Evolutionary conservation across 352 stramenopile species (phyloP).

Genomic region (Pythium coloratum): DNA sequence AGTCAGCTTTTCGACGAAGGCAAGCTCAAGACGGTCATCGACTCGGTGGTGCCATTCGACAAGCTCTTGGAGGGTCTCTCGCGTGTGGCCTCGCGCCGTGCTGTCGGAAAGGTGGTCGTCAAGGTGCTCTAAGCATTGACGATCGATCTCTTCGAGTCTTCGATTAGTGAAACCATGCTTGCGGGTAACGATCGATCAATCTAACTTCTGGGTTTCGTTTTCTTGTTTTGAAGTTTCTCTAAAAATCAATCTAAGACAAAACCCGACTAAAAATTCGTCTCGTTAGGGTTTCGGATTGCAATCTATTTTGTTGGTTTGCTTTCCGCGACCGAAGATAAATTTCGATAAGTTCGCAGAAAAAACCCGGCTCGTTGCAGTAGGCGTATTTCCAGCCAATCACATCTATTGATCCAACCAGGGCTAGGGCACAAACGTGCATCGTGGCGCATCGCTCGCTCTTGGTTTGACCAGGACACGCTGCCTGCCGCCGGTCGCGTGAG

Average conservation of each 20-base stretch:
- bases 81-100: slow-evolving; percentile 42
- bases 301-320: neutral
- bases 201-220: too few relatives aligned
- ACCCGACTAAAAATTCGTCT: neutral
- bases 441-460: slow-evolving; percentile 18
- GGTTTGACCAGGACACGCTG: slow-evolving; percentile 28
- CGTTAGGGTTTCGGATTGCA: neutral
- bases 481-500: neutral
- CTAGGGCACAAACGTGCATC: slow-evolving; percentile 1
- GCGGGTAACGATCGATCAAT: too few relatives aligned
- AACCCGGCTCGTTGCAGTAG: neutral
- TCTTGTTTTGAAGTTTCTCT: too few relatives aligned
- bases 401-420: slow-evolving; percentile 6
- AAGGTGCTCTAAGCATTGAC: slow-evolving; percentile 2
- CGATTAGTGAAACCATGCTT: too few relatives aligned
- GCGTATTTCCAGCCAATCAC: slow-evolving; percentile 13
- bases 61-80: slow-evolving; percentile 38
- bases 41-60: slow-evolving; percentile 44
- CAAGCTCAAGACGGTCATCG: slow-evolving; percentile 34
- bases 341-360: slow-evolving; percentile 21
- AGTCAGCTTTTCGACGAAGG: slow-evolving; percentile 35
- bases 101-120: slow-evolving; percentile 26
- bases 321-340: neutral
- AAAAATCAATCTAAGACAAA: too few relatives aligned
- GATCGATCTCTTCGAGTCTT: too few relatives aligned